Evolutionary conservation across 2,329 filamentous ascomycete genomes (phyloP).

Genomic region (Monosporascus sp.): DNA sequence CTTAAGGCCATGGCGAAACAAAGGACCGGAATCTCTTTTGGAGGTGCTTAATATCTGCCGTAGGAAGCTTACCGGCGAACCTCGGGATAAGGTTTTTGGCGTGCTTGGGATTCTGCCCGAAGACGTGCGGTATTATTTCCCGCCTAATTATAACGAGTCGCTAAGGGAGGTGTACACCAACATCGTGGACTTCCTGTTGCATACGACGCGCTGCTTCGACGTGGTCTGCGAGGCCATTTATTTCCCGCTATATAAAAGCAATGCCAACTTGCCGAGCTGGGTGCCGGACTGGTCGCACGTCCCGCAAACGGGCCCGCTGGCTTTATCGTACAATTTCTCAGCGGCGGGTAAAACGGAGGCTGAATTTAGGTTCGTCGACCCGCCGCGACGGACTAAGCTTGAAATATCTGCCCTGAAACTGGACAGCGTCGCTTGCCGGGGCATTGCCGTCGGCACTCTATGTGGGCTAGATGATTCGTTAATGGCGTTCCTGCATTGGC

Average conservation of each 20-base stretch:
- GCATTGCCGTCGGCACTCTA: slow-evolving; percentile 23
- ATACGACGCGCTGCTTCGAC: slow-evolving; percentile 20
- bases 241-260: slow-evolving; percentile 20
- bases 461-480: slow-evolving; percentile 26
- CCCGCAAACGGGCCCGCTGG: slow-evolving; percentile 14
- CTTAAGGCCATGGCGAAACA: not conserved
- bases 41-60: slow-evolving; percentile 20
- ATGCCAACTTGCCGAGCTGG: slow-evolving; percentile 25
- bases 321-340: slow-evolving; percentile 13
- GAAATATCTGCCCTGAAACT: slow-evolving; percentile 25
- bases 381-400: slow-evolving; percentile 20
- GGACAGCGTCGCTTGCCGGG: slow-evolving; percentile 17
- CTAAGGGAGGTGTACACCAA: slow-evolving; percentile 28
- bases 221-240: slow-evolving; percentile 30
- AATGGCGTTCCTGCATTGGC: slow-evolving; percentile 32
- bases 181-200: slow-evolving; percentile 26
- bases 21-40: slow-evolving; percentile 11
- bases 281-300: slow-evolving; percentile 31
- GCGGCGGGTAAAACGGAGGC: slow-evolving; percentile 12
- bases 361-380: slow-evolving; percentile 16
- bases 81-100: slow-evolving; percentile 30
- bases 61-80: slow-evolving; percentile 21
- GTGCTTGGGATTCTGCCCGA: slow-evolving; percentile 27
- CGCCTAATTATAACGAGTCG: slow-evolving; percentile 24
- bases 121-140: slow-evolving; percentile 19